Base-by-base conservation (phyloP, 2,329 filamentous ascomycete species). In the Penicillium paneum region DNA sequence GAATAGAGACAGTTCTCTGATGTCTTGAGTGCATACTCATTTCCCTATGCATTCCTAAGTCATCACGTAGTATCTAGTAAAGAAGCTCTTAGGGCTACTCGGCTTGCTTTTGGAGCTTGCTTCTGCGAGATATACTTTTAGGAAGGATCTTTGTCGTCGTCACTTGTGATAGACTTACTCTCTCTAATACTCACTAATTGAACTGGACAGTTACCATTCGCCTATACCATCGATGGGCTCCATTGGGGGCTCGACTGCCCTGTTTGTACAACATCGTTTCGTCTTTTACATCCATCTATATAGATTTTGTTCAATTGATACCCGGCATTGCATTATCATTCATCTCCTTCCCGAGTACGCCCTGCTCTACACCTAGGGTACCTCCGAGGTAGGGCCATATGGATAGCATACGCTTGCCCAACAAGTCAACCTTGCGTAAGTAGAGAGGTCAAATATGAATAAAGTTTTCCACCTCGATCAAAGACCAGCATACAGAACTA, bases 301-400 rank as follows among this genome's bases (percentile, higher is more conserved):
- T 49, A 31, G 35, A 49, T 35, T 12, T 34, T 26, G 39, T 45
- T 38, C 42, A 59, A 42, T 44, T 35, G 47, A 60, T 60, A 60
- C 58, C 56, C 55, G 36, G 26, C 17, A 17, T 47, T 45, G 26
- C 8, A 19, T 57, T 48, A 8, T 12, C 24, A 8, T 46, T n/a
- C 21, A 5, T 12, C 12, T 32, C 31, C 13, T 15, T 15, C 15
- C 31, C 31, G 31, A 32, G 12, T 32, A 15, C 6, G 6, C 26
- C 8, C 32, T 39, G 24, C 8, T 47, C 45, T 48, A 19, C 26
- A 39, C n/a, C 7, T 8, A 13, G 24, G 24, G 5, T 19, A 21
- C 8, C 24, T 19, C 17, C 12, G 8, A 38, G 13, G n/a, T 39
- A 29, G 10, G 4, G 26, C 15, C 13, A 32, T 41, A 32, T 31